Base-by-base conservation (phyloP, 495 filamentous ascomycete genomes). In the Penicillium pancosmium region DNA sequence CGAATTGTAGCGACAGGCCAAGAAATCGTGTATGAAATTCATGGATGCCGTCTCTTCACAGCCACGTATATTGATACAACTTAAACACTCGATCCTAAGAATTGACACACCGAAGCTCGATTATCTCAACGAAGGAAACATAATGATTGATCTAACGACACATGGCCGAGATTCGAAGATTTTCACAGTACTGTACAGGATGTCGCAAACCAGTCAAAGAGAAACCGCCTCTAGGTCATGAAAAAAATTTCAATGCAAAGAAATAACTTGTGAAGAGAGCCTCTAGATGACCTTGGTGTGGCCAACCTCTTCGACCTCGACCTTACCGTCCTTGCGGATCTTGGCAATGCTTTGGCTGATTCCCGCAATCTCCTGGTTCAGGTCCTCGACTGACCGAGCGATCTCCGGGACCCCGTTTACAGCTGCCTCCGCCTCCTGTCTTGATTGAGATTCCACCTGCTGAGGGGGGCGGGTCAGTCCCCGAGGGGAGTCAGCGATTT, bases 401-500 rank as follows among this genome's bases (percentile, higher is more conserved):
- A 72, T 62, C 4, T 63, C 73, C 2, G 73, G 59, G 4, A 63
- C 65, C 35, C 63, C 44, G 36, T 60, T 59, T 13, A 66, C 54
- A 8, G 63, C 62, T 50, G 67, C 54, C 36, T 65, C 62, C 21
- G 66, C 57, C 13, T 64, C 60, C 27, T 72, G 68, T 6, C 44
- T 52, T 15, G 61, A 57, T 13, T 59, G 55, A 7, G 23, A 23
- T 15, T 69, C 63, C 10, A 53, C 46, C 23, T 86, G 74, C 6
- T 82, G 74, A 0, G 77, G 78, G 2, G 87, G 84, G 16, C 85
- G 77, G 44, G 92, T 83, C 35, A 78, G 63, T 12, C 76, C 78
- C 1, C 76, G 64, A 21, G 75, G 84, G 1, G 86, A 73, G 59
- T 89, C 86, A 0, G 94, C 93, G 34, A 96, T 84, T 74, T 97